Evolutionary conservation across 768 basidiomycete genomes (phyloP).

Genomic region (Suillus clintonianus): DNA sequence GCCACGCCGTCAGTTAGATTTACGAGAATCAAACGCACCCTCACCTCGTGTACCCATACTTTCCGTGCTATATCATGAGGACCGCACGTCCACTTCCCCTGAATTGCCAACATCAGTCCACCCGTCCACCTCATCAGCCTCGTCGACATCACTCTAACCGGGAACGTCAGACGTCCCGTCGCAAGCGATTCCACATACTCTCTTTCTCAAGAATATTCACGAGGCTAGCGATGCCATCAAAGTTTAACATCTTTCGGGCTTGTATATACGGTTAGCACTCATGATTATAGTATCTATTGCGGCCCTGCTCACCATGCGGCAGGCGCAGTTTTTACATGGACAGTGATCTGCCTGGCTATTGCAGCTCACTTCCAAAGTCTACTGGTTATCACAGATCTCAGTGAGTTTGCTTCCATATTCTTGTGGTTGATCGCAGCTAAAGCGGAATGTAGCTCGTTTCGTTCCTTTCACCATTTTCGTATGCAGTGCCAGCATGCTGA

Average conservation of each 20-base stretch:
- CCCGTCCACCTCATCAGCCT: conserved; percentile 20
- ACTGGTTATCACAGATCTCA: conserved; percentile 76
- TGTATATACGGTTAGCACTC: conserved; percentile 62
- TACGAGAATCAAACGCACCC: conserved; percentile 20
- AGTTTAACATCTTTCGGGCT: conserved; percentile 70
- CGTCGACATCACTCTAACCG: conserved; percentile 18
- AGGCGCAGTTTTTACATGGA: conserved; percentile 75
- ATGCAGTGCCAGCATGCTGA: conserved; percentile 66
- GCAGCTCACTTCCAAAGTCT: conserved; percentile 76
- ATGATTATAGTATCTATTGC: not conserved
- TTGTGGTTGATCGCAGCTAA: not conserved
- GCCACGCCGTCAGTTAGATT: conserved; percentile 30
- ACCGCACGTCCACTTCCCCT: conserved; percentile 23
- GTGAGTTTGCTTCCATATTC: conserved; percentile 42
- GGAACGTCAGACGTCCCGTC: conserved; percentile 33
- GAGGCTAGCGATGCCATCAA: conserved; percentile 58
- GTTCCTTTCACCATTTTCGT: conserved; percentile 86
- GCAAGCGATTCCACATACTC: conserved; percentile 33
- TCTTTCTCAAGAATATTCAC: conserved; percentile 32
- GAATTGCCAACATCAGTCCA: conserved; percentile 26
- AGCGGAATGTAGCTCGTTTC: conserved; percentile 64
- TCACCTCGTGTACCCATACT: conserved; percentile 29
- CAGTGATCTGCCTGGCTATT: conserved; percentile 77
- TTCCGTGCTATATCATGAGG: conserved; percentile 29
- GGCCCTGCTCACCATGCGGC: conserved; percentile 8